Base-by-base conservation (phyloP, 352 stramenopile genomes). In the Globisporangium nunn region DNA sequence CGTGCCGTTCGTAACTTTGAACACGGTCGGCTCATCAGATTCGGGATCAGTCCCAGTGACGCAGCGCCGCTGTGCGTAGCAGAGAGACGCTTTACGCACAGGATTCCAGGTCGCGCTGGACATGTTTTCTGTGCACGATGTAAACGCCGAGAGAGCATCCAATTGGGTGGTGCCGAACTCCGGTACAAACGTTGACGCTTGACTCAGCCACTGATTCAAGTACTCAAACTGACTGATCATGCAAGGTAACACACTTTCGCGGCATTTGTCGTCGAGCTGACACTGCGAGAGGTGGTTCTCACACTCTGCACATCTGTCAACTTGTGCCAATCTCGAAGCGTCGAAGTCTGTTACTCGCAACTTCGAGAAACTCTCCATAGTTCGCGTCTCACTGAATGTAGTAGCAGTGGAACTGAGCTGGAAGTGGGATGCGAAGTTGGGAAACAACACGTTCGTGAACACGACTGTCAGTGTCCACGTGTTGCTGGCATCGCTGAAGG, bases 401-500 rank as follows among this genome's bases (percentile, higher is more conserved):
- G 8, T 37, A 3, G 48, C 35, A 1, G 31, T 6, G 2, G 47
- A 46, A 4, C 30, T 41, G 2, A 58, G 15, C 1, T 52, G 30
- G 35, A 72, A 69, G 8, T 49, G 37, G 5, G 54, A 33, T 1
- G 8, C 18, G 14, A 68, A 31, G 10, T 56, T 48, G 4, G 54
- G 50, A 8, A 67, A 57, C 33, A 67, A 30, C 10, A 72, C 30
- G 30, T 61, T 53, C 18, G 29, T 40, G 15, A 63, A 37, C 31
- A 33, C 30, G 11, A 66, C 17, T 4, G 18, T 45, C 12, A 63
- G 12, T 12, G 7, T 14, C 60, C 60, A 66, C 12, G 14, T 33
- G 18, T n/a, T 4, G 4, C 6, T 41, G 11, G 30, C 15, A n/a
- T 37, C 5, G 33, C 33, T 37, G 33, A 63, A 54, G 17, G 50